phyloP scores from a whole-genome alignment of 208 protist species.

The Crithidia fasciculata region DNA sequence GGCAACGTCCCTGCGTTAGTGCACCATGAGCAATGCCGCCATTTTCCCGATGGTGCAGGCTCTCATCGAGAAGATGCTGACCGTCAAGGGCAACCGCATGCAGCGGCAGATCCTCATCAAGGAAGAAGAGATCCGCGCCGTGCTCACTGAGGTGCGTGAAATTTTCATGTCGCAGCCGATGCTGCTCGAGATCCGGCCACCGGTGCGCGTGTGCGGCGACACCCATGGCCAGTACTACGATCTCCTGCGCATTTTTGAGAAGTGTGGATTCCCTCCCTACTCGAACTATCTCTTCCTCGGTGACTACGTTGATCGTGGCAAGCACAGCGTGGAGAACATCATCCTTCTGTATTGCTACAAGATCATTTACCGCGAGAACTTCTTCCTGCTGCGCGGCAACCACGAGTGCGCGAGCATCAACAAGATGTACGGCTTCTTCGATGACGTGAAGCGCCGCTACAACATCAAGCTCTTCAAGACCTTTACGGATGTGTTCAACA shows the following conservation, averaged over 20 bases:
- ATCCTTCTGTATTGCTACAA: conserved; percentile 95
- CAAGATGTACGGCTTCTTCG: conserved; percentile 99
- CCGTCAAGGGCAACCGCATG: conserved; percentile 56
- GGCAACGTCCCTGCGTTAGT: too few species aligned
- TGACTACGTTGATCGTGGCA: conserved; percentile 99
- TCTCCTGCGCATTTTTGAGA: conserved; percentile 98
- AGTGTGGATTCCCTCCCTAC: conserved; percentile 98
- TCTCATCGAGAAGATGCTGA: conserved; percentile 81
- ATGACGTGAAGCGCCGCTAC: conserved; percentile 96
- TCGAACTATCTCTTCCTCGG: conserved; percentile 99
- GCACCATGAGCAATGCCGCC: not conserved
- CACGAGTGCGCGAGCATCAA: conserved; percentile 99
- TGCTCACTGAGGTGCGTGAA: conserved; percentile 74
- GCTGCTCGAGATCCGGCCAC: conserved; percentile 88
- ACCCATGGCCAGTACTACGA: conserved; percentile 99
- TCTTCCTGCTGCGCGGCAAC: conserved; percentile 99
- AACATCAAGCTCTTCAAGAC: conserved; percentile 98
- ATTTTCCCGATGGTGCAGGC: not conserved
- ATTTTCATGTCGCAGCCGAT: conserved; percentile 92
- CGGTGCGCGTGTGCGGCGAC: conserved; percentile 95
- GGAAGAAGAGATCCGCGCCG: conserved; percentile 84
- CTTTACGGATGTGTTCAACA: conserved; percentile 99
- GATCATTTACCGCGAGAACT: conserved; percentile 97
- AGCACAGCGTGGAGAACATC: conserved; percentile 95
- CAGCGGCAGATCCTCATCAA: conserved; percentile 78